These are phyloP conservation scores for Echium plantagineum DNA, from an alignment of 257 asterid species.

Conservation along the genomic window DNA sequence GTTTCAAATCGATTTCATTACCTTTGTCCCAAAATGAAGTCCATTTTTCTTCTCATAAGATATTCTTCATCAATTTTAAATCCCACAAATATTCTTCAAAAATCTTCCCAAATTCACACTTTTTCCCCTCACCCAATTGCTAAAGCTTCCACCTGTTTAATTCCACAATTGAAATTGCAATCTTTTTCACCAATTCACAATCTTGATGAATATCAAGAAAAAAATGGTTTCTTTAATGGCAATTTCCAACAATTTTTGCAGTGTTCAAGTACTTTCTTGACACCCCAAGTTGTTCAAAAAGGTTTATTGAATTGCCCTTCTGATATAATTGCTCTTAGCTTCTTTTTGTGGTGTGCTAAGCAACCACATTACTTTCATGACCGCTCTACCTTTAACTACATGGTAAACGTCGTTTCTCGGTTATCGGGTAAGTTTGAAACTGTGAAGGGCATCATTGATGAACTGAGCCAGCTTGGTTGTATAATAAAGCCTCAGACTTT, in stretches of 20 bases:
- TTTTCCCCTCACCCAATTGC: too few species aligned
- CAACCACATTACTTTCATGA: slow-evolving; percentile 62
- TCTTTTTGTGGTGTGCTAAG: slow-evolving; percentile 65
- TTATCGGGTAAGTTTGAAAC: slow-evolving; percentile 31
- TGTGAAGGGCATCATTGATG: slow-evolving; percentile 35
- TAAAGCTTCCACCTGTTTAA: too few species aligned
- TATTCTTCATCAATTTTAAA: too few species aligned
- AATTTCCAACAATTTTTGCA: slow-evolving; percentile 1
- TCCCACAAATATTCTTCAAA: too few species aligned
- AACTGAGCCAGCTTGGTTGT: slow-evolving; percentile 39
- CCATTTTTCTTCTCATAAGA: too few species aligned
- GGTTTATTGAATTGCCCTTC: slow-evolving; percentile 42
- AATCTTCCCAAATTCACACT: too few species aligned
- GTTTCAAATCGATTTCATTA: too few species aligned
- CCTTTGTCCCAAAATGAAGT: too few species aligned
- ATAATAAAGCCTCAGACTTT: slow-evolving; percentile 45
- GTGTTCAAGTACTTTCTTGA: slow-evolving; percentile 17
- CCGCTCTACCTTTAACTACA: slow-evolving; percentile 33
- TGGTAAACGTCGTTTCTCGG: slow-evolving; percentile 48
- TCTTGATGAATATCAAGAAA: slow-evolving; percentile 23
- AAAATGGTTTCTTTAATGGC: slow-evolving; percentile 1
- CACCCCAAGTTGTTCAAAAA: slow-evolving; percentile 38
- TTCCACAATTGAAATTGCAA: slow-evolving; percentile 15
- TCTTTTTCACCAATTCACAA: slow-evolving; percentile 18
- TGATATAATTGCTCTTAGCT: slow-evolving; percentile 48